Conservation (phyloP, 169 alveolate genomes). For the Plasmodium coatneyi region DNA sequence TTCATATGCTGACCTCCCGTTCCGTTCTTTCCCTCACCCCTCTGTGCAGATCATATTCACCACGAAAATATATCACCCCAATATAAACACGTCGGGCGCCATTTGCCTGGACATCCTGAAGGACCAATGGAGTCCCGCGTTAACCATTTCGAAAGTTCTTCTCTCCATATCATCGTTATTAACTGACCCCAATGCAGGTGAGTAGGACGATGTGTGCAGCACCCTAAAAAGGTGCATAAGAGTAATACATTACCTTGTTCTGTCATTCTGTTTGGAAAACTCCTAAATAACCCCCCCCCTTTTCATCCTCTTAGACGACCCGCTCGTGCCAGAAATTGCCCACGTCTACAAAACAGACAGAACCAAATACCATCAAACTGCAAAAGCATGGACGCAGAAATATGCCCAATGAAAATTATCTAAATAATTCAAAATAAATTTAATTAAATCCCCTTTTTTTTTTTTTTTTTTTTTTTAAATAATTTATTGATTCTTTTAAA, state of each 20-base stretch:
- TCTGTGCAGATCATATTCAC: constrained; percentile 91
- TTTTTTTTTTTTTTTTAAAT: constrained; percentile 29
- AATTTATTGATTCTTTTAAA: constrained; percentile 29
- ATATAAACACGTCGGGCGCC: constrained; percentile 97
- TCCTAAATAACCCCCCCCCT: background rate
- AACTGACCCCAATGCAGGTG: constrained; percentile 98
- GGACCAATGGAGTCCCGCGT: constrained; percentile 99
- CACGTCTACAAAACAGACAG: constrained; percentile 96
- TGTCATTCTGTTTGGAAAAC: background rate
- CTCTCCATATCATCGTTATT: constrained; percentile 98
- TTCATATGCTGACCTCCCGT: background rate
- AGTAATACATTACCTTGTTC: background rate
- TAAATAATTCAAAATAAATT: constrained; percentile 20
- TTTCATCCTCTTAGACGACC: constrained; percentile 90
- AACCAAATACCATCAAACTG: constrained; percentile 95
- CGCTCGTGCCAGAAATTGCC: constrained; percentile 99
- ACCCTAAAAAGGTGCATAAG: background rate
- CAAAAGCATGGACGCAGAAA: constrained; percentile 98
- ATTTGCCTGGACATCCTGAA: constrained; percentile 98
- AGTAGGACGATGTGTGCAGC: background rate
- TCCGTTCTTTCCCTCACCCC: background rate
- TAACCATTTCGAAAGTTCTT: constrained; percentile 98
- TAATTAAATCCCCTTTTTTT: constrained; percentile 25
- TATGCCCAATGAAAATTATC: constrained; percentile 91
- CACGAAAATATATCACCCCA: constrained; percentile 98